These are phyloP conservation scores for Perkinsus chesapeaki DNA, from an alignment of 169 alveolate species.

Conservation along the genomic window DNA sequence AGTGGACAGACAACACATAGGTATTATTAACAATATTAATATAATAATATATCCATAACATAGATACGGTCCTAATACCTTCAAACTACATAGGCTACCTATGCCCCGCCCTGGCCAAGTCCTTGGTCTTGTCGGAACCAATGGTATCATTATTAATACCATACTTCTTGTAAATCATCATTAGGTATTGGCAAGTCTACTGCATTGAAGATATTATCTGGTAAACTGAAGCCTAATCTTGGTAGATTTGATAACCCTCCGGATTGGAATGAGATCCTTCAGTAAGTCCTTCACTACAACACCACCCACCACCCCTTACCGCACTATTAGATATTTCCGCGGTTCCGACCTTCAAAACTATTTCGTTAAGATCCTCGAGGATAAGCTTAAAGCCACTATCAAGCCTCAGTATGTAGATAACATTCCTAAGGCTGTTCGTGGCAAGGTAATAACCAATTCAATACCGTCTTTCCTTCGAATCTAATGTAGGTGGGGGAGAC, in stretches of 20 bases:
- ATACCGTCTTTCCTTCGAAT: not conserved
- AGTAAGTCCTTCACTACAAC: not conserved
- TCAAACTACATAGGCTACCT: conserved; percentile 97
- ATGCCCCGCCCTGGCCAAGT: conserved; percentile 96
- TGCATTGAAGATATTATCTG: conserved; percentile 90
- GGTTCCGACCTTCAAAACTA: conserved; percentile 96
- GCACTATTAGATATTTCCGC: conserved; percentile 67
- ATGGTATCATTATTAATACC: conserved; percentile 41
- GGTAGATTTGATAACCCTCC: conserved; percentile 85
- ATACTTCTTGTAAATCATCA: conserved; percentile 72
- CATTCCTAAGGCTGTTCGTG: conserved; percentile 67
- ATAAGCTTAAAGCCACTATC: conserved; percentile 87
- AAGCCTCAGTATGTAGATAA: conserved; percentile 98
- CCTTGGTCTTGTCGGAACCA: conserved; percentile 77
- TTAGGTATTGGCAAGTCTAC: conserved; percentile 94
- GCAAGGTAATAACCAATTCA: conserved; percentile 41
- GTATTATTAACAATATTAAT: not conserved
- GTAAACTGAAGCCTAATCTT: conserved; percentile 93
- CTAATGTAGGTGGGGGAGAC: conserved; percentile 77
- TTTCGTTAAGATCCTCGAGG: conserved; percentile 89
- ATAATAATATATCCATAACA: conserved; percentile 68
- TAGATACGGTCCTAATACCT: conserved; percentile 96
- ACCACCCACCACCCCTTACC: not conserved
- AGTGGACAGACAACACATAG: conserved; percentile 56
- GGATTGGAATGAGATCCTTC: conserved; percentile 91